phyloP scores from a whole-genome alignment of 2,329 filamentous ascomycete species.

The Lecanicillium sp. region DNA sequence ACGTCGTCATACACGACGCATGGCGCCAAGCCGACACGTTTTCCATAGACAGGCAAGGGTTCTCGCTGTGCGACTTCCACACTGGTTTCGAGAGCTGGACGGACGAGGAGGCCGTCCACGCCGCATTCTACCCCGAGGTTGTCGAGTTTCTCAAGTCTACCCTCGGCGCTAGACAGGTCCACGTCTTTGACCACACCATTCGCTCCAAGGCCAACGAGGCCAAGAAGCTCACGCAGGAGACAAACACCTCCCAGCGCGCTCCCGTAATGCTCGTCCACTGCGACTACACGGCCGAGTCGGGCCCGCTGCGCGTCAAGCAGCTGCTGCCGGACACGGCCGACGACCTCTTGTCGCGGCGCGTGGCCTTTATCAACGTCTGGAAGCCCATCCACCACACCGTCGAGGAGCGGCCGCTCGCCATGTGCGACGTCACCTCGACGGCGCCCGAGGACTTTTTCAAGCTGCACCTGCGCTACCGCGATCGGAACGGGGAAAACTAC shows the following conservation, averaged over 20 bases:
- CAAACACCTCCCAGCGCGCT: conserved; percentile 32
- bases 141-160: conserved; percentile 2
- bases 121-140: conserved; percentile 3
- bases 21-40: not conserved
- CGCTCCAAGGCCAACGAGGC: conserved; percentile 25
- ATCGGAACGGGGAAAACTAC: conserved; percentile 42
- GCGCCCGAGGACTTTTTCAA: conserved; percentile 41
- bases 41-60: conserved; percentile 3
- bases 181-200: conserved; percentile 59
- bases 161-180: conserved; percentile 43
- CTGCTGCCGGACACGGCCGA: conserved; percentile 36
- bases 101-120: not conserved
- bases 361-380: conserved; percentile 49
- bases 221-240: too few species aligned
- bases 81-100: not conserved
- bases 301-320: conserved; percentile 30
- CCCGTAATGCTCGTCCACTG: conserved; percentile 43
- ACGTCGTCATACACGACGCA: conserved; percentile 1
- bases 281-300: conserved; percentile 45
- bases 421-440: conserved; percentile 44
- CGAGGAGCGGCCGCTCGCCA: conserved; percentile 43
- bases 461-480: conserved; percentile 41
- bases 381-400: conserved; percentile 43
- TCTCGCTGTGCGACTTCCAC: conserved; percentile 2
- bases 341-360: conserved; percentile 34